Conservation (phyloP, 495 filamentous ascomycete species). For the Neurospora sp. region DNA sequence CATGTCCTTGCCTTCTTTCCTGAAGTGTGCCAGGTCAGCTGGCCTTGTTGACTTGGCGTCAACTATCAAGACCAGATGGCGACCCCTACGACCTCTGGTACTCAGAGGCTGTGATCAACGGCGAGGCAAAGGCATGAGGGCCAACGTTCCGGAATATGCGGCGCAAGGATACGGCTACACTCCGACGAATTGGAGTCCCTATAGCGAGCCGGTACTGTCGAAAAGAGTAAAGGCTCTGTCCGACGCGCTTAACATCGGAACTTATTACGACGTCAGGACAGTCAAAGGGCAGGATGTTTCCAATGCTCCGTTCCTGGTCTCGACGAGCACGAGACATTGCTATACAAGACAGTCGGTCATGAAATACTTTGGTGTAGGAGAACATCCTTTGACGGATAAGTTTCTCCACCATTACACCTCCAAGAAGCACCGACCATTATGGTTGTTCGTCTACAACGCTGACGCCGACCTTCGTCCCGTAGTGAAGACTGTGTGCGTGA, state of each 20-base stretch:
- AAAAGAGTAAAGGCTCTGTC: background rate
- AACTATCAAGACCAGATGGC: background rate
- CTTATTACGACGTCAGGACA: background rate
- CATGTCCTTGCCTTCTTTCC: background rate
- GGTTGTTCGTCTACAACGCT: constrained; percentile 33
- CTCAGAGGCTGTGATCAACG: background rate
- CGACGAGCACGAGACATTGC: background rate
- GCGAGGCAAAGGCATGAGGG: background rate
- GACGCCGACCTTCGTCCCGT: constrained; percentile 30
- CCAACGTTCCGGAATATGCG: background rate
- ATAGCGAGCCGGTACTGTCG: background rate
- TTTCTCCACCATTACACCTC: constrained; percentile 19
- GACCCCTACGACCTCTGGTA: background rate
- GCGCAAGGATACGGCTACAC: background rate
- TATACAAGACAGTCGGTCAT: constrained; percentile 1
- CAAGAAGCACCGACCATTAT: constrained; percentile 32
- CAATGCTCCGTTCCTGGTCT: background rate
- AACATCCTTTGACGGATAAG: constrained; percentile 25
- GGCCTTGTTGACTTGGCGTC: background rate
- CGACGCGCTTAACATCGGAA: background rate
- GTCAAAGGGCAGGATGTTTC: background rate
- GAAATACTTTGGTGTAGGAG: constrained; percentile 20
- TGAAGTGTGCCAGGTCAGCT: background rate
- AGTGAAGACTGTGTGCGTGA: constrained; percentile 42
- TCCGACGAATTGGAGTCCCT: background rate